Percentiles rank a stretch among this genome's conserved stretches.
phyloP scores from a whole-genome alignment of 176 grass and related monocot species.

The Zizania latifolia region DNA sequence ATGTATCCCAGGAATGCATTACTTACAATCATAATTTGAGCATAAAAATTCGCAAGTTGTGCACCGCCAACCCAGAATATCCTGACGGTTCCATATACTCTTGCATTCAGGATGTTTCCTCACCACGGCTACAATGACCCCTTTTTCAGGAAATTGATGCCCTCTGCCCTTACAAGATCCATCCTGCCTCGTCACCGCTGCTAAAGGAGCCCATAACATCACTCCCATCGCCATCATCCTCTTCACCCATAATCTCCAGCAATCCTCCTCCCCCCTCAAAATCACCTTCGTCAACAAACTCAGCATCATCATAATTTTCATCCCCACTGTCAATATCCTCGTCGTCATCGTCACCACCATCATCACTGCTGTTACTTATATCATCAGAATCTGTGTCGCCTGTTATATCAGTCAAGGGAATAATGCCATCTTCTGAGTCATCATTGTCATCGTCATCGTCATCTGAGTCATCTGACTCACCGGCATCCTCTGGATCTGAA shows the following conservation, averaged over 20 bases:
- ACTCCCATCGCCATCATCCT: conserved; percentile 45
- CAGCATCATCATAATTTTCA: conserved; percentile 52
- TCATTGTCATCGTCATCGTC: conserved; percentile 75
- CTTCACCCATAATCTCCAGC: conserved; percentile 61
- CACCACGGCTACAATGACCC: conserved; percentile 2
- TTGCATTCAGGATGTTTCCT: background rate
- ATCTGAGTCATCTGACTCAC: conserved; percentile 54
- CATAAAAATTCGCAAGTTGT: background rate
- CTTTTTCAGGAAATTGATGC: background rate
- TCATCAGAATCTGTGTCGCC: conserved; percentile 69
- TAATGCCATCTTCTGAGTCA: conserved; percentile 51
- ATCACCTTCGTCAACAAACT: conserved; percentile 56
- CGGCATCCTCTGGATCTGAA: conserved; percentile 88
- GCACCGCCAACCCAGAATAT: background rate
- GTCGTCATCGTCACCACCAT: conserved; percentile 46
- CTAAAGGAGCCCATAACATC: conserved; percentile 54
- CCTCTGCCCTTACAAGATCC: conserved; percentile 6
- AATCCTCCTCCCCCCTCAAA: conserved; percentile 53
- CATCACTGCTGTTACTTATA: conserved; percentile 49
- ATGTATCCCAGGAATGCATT: background rate
- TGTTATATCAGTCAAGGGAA: conserved; percentile 33
- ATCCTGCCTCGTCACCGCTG: conserved; percentile 57
- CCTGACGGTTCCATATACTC: background rate
- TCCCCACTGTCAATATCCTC: conserved; percentile 55
- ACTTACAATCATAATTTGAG: conserved; percentile 14